Base-by-base conservation (phyloP, 805 yeast species). In the Teunomyces stri region DNA sequence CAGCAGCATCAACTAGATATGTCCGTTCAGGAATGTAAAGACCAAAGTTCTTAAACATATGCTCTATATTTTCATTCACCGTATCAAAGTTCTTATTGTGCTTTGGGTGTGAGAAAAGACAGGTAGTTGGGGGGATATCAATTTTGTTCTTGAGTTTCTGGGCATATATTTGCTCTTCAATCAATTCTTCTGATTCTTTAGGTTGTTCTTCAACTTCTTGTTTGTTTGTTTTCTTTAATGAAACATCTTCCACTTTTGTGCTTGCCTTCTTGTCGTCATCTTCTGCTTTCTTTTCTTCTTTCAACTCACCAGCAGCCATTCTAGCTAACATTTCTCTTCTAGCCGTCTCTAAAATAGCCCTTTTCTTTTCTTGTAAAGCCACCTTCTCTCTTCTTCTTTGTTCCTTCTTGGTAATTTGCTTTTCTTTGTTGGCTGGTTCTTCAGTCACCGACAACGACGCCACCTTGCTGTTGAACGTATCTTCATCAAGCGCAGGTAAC, bases 1-100 rank as follows among this genome's bases (percentile, higher is more conserved):
- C 98, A 34, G 71, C 75, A 42, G 80, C 69, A 62, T 91, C 89
- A 0, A 67, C 70, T 42, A 94, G 72, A 58, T 80, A 90, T 12
- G 80, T 75, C 51, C 75, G 71, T 64, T 94, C 97, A 1, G 99
- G 99, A 5, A 94, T 77, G 51, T 85, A 94, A 37, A 94, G 74
- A 1, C 98, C 98, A 65, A 87, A 97, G 31, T 65, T 71, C 49
- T 75, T 76, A 59, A 80, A 82, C 96, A 94, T 86, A 64, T 94
- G 96, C 25, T 73, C 75, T 27, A 86, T 57, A 46, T 72, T 72
- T 25, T 64, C 75, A 5, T 78, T 81, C 13, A 75, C 53, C 21
- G 65, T 60, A 10, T 54, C 60, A 44, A 74, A 75, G 12, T 51
- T 48, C 42, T 66, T 59, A 33, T 68, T 61, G 25, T 58, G 52